phyloP scores from a whole-genome alignment of 768 basidiomycete genomes.

The Boletus vinaceobasis region DNA sequence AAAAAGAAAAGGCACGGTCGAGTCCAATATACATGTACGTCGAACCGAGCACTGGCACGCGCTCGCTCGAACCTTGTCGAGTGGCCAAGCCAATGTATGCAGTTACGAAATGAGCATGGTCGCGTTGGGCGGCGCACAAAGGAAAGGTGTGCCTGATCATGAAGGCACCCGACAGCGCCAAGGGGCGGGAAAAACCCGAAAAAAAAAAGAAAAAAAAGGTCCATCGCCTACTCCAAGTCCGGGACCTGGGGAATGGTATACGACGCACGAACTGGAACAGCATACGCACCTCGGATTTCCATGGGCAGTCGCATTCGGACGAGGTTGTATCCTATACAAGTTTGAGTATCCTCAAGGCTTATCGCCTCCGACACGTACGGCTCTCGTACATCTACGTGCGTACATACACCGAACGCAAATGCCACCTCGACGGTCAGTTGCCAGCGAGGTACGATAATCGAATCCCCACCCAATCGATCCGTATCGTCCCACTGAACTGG shows the following conservation, averaged over 20 bases:
- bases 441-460: not conserved
- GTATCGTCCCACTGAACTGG: not conserved
- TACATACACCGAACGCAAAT: not conserved
- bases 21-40: too few species aligned
- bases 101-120: too few species aligned
- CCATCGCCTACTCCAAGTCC: too few species aligned
- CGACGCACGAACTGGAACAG: too few species aligned
- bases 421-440: not conserved
- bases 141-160: not conserved
- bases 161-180: not conserved
- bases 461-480: conserved; percentile 12
- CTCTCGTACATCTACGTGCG: not conserved
- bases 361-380: not conserved
- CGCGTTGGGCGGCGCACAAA: not conserved
- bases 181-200: not conserved
- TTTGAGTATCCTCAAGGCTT: conserved; percentile 1
- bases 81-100: too few species aligned
- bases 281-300: too few species aligned
- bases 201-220: not conserved
- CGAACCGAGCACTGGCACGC: too few species aligned
- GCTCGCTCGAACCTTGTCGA: too few species aligned
- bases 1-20: too few species aligned
- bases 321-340: not conserved
- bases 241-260: too few species aligned
- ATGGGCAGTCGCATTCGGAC: not conserved